Percentiles rank a stretch among this genome's conserved stretches.
Evolutionary conservation across 108 stramenopile genomes (phyloP).

Genomic region (Cyclostephanos tholiformis): DNA sequence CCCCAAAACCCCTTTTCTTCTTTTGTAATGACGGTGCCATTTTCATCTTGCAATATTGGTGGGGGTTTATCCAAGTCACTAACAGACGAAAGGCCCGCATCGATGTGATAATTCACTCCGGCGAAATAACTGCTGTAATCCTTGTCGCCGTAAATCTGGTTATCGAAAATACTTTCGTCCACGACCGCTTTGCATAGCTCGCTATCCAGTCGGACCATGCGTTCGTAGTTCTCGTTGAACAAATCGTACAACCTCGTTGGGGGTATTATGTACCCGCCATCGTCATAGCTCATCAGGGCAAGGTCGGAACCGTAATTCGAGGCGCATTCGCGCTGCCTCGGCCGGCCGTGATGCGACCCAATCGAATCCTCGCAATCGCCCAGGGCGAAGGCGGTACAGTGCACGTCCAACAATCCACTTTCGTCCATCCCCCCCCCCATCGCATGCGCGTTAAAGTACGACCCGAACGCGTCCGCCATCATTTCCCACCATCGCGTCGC

Average conservation of each 20-base stretch:
- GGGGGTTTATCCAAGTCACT: neutral
- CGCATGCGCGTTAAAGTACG: conserved; percentile 35
- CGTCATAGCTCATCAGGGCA: neutral
- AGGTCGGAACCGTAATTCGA: conserved; percentile 27
- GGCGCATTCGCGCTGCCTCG: conserved; percentile 33
- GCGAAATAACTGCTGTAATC: neutral
- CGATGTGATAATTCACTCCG: neutral
- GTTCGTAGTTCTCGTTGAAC: neutral
- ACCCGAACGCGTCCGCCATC: conserved; percentile 46
- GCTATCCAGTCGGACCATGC: neutral
- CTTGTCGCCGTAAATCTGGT: neutral
- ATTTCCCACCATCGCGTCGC: conserved; percentile 33
- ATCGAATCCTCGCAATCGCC: conserved; percentile 30
- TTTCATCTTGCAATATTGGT: neutral
- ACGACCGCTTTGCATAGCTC: neutral
- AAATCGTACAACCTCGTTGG: neutral
- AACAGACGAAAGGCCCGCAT: neutral
- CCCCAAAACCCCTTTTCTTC: neutral
- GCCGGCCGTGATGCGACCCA: conserved; percentile 41
- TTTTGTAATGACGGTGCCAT: neutral
- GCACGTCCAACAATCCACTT: conserved; percentile 12
- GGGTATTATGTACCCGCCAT: neutral
- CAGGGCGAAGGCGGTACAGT: conserved; percentile 28
- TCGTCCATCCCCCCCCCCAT: conserved; percentile 28
- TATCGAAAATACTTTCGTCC: neutral